Evolutionary conservation across 805 yeast species (phyloP).

Genomic region (Saccharomycopsis babjevae): DNA sequence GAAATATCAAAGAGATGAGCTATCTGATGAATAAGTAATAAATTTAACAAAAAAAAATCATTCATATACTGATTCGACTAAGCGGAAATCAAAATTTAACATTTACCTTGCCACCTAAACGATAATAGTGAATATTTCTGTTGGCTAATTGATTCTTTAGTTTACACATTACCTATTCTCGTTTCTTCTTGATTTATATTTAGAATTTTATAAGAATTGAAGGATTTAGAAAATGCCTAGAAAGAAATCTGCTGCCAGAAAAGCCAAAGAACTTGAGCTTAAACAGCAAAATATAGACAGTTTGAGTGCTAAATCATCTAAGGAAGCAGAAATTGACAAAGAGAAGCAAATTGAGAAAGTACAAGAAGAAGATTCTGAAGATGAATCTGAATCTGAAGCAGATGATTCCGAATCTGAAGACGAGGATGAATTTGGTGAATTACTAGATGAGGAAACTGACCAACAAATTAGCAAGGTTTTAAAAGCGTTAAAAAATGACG

Average conservation of each 20-base stretch:
- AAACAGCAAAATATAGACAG: conserved; percentile 8
- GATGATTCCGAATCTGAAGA: conserved; percentile 36
- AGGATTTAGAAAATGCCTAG: conserved; percentile 62
- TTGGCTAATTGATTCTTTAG: too few species aligned
- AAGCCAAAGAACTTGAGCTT: conserved; percentile 41
- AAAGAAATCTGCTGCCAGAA: conserved; percentile 78
- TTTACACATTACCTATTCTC: background rate
- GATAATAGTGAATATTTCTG: too few species aligned
- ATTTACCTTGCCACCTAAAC: too few species aligned
- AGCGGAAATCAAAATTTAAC: too few species aligned
- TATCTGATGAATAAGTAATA: too few species aligned
- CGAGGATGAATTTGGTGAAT: conserved; percentile 87
- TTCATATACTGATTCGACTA: too few species aligned
- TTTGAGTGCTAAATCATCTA: too few species aligned
- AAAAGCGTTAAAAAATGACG: conserved; percentile 56
- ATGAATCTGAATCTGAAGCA: background rate
- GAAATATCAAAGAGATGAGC: too few species aligned
- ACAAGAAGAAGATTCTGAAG: conserved; percentile 10
- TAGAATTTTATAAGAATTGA: background rate
- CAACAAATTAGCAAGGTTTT: conserved; percentile 65
- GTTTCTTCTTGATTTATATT: background rate
- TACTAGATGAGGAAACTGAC: conserved; percentile 80
- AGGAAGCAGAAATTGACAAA: conserved; percentile 1
- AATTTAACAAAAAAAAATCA: too few species aligned
- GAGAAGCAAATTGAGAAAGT: conserved; percentile 5